phyloP scores from a whole-genome alignment of 129 eudicot genomes.

The Sambucus nigra region DNA sequence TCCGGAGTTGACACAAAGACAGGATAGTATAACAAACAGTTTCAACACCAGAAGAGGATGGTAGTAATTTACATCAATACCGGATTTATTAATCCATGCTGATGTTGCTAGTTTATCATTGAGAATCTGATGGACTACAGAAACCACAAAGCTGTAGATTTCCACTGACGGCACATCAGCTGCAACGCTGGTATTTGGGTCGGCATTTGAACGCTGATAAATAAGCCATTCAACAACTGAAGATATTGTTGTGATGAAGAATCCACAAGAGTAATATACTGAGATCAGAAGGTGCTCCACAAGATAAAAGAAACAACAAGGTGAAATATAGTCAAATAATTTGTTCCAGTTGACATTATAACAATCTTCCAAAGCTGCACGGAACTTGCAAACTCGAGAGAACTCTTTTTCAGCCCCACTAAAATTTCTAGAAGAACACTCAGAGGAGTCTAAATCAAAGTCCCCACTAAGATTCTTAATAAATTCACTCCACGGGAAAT shows the following conservation, averaged over 20 bases:
- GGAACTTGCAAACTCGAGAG: constrained; percentile 11
- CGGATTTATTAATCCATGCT: constrained; percentile 33
- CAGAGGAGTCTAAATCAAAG: background rate
- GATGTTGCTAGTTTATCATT: constrained; percentile 9
- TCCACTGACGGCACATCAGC: background rate
- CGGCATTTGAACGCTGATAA: constrained; percentile 3
- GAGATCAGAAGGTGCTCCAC: constrained; percentile 44
- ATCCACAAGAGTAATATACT: constrained; percentile 16
- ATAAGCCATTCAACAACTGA: constrained; percentile 48
- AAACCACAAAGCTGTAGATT: constrained; percentile 13
- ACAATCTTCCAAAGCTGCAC: constrained; percentile 28
- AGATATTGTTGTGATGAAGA: constrained; percentile 38
- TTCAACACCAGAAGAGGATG: constrained; percentile 41
- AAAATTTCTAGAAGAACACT: background rate
- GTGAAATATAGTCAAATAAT: constrained; percentile 33
- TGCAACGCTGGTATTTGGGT: background rate
- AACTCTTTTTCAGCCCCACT: background rate
- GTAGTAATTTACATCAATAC: constrained; percentile 9
- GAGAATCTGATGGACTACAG: constrained; percentile 15
- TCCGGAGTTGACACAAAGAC: constrained; percentile 30
- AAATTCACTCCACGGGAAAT: constrained; percentile 29
- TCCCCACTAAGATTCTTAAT: constrained; percentile 11
- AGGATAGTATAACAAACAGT: constrained; percentile 32
- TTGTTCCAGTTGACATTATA: constrained; percentile 36
- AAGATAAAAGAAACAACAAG: constrained; percentile 44